phyloP scores from a whole-genome alignment of 768 basidiomycete genomes.

The Leucogyrophana mollusca region DNA sequence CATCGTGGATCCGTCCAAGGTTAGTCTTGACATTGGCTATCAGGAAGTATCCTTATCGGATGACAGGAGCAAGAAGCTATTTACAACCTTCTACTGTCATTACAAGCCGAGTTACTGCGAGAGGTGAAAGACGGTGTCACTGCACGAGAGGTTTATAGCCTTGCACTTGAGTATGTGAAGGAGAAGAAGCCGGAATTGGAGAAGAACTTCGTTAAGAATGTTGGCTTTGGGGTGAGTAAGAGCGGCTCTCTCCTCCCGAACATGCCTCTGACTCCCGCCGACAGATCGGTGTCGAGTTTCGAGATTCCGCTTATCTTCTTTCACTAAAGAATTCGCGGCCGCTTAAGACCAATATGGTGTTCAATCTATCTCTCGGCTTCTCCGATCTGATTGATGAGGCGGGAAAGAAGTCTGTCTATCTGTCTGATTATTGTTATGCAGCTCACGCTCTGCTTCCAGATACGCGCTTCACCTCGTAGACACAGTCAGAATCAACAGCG shows the following conservation, averaged over 20 bases:
- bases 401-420: slow-evolving; percentile 64
- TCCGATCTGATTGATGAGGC: slow-evolving; percentile 74
- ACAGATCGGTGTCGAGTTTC: slow-evolving; percentile 98
- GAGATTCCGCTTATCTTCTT: slow-evolving; percentile 82
- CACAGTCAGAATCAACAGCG: slow-evolving; percentile 75
- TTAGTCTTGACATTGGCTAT: slow-evolving; percentile 30
- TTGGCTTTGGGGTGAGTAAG: slow-evolving; percentile 80
- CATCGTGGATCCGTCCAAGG: slow-evolving; percentile 91
- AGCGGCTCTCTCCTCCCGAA: background rate
- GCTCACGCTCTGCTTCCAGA: slow-evolving; percentile 35
- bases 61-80: slow-evolving; percentile 87
- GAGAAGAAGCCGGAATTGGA: slow-evolving; percentile 82
- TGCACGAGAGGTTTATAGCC: slow-evolving; percentile 80
- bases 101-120: slow-evolving; percentile 75
- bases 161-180: slow-evolving; percentile 65
- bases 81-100: slow-evolving; percentile 72
- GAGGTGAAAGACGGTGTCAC: slow-evolving; percentile 78
- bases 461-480: slow-evolving; percentile 89
- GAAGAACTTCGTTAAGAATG: slow-evolving; percentile 80
- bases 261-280: slow-evolving; percentile 1
- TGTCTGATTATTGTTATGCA: no score
- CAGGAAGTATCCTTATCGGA: background rate
- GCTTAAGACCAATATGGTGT: slow-evolving; percentile 78
- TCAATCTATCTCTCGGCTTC: slow-evolving; percentile 85
- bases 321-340: slow-evolving; percentile 74